Base-by-base conservation (phyloP, 441 rosid species). In the Breynia disticha region DNA sequence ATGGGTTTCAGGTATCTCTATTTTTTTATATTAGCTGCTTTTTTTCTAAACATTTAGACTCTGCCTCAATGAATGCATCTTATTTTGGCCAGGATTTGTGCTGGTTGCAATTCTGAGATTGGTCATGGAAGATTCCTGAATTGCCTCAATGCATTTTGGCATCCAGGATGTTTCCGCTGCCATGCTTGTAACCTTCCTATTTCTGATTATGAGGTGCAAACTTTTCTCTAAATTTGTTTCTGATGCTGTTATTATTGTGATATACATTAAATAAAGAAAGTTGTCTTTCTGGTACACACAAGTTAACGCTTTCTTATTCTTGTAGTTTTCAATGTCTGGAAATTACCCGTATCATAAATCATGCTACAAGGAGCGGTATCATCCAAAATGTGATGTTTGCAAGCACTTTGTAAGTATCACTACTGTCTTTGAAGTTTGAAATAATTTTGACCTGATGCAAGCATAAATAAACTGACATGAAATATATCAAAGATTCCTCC, bases 381-480 rank as follows among this genome's bases (percentile, higher is more conserved):
- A 77, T 69, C 99, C 96, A 24, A 83, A 68, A 73, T 93, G 99
- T 62, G 97, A 93, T 69, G 95, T 93, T 61, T 93, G 99, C 76
- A 77, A 66, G 58, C 67, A 81, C 66, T 93, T 81, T 57, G 99
- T 93, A 64, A 89, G 97, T 81, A 24, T 45, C 56, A 58, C 22
- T 50, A 43, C 47, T 21, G 9, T 46, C 41, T 10, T 24, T 7
- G 14, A 41, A 41, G 44, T 15, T 41, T 9, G 44, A 4, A 9
- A 9, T 41, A 9, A 28, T 4, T 28, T 28, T 28, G 7, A 28
- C 7, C 35, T 28, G 35, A 28, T 28, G 35, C 0, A 9, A 28
- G 7, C 16, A 45, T 45, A 13, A 45, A 45, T 45, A n/a, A 15
- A 13, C 48, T 45, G 18, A 45, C 13, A 45, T 45, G 13, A 44